A percentile compares a stretch with the other conserved stretches of the same genome.
Evolutionary conservation across 768 basidiomycete species (phyloP).

Genomic region (Suillus brevipes): DNA sequence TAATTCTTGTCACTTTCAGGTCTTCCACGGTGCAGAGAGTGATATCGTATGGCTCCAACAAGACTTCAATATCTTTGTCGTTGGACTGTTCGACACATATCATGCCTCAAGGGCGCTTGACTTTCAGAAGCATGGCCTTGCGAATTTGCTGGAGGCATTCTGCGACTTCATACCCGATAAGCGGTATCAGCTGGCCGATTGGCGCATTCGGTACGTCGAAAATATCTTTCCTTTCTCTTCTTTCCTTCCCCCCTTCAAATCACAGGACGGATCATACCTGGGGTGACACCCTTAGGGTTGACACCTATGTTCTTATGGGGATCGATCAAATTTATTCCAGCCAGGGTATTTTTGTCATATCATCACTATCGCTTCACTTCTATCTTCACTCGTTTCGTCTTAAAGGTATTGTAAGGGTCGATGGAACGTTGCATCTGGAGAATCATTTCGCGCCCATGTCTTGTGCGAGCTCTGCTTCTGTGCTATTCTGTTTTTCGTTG

Average conservation of each 20-base stretch:
- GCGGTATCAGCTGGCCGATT: slow-evolving; percentile 95
- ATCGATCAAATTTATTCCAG: not conserved
- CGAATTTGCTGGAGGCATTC: slow-evolving; percentile 81
- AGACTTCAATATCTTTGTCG: slow-evolving; percentile 91
- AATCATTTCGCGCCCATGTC: not conserved
- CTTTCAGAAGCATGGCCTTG: slow-evolving; percentile 82
- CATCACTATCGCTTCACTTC: not conserved
- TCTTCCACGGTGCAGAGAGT: slow-evolving; percentile 92
- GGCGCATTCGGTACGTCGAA: slow-evolving; percentile 77
- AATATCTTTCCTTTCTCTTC: not conserved
- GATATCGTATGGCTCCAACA: slow-evolving; percentile 97
- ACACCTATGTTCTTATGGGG: not conserved
- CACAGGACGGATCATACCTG: not conserved
- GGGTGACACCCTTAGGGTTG: not conserved
- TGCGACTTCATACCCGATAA: slow-evolving; percentile 93
- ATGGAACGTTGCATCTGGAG: not conserved
- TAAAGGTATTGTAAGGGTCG: not conserved
- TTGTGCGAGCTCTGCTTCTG: not conserved
- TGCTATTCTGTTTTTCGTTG: not conserved
- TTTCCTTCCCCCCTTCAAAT: not conserved
- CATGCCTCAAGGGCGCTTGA: slow-evolving; percentile 90
- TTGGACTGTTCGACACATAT: slow-evolving; percentile 96
- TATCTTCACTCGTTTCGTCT: not conserved
- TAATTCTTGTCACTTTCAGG: slow-evolving; percentile 41
- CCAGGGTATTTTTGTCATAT: not conserved